Conservation (phyloP, 1,139 yeast species). For the Hyphopichia fennica region DNA sequence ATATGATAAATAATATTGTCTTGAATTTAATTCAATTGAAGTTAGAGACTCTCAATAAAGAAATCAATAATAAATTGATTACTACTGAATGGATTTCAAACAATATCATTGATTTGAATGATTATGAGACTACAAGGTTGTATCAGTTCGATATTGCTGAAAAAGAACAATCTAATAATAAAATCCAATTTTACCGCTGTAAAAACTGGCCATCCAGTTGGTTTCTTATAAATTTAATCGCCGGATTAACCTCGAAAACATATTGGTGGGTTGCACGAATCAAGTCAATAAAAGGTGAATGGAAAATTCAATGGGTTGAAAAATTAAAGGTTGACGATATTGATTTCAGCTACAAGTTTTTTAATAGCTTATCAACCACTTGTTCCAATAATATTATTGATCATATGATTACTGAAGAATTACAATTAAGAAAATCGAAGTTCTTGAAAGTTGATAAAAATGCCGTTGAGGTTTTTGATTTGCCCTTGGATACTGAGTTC, state of each 20-base stretch:
- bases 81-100: constrained; percentile 70
- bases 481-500: neutral
- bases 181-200: constrained; percentile 55
- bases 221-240: constrained; percentile 54
- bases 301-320: constrained; percentile 58
- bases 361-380: constrained; percentile 47
- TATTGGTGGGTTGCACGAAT: constrained; percentile 68
- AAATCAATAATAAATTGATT: constrained; percentile 52
- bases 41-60: constrained; percentile 53
- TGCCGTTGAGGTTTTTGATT: neutral
- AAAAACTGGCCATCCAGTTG: constrained; percentile 74
- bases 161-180: constrained; percentile 13
- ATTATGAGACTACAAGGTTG: constrained; percentile 32
- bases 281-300: constrained; percentile 58
- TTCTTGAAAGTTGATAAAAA: constrained; percentile 25
- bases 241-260: constrained; percentile 47
- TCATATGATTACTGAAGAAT: constrained; percentile 63
- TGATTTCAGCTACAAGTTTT: constrained; percentile 46
- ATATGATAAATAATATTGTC: constrained; percentile 34
- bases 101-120: constrained; percentile 51
- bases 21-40: constrained; percentile 46
- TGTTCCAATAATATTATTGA: constrained; percentile 63
- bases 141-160: constrained; percentile 11
- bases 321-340: constrained; percentile 17
- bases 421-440: constrained; percentile 41